Conservation (phyloP, 2,329 filamentous ascomycete genomes). For the Xylariales sp. region DNA sequence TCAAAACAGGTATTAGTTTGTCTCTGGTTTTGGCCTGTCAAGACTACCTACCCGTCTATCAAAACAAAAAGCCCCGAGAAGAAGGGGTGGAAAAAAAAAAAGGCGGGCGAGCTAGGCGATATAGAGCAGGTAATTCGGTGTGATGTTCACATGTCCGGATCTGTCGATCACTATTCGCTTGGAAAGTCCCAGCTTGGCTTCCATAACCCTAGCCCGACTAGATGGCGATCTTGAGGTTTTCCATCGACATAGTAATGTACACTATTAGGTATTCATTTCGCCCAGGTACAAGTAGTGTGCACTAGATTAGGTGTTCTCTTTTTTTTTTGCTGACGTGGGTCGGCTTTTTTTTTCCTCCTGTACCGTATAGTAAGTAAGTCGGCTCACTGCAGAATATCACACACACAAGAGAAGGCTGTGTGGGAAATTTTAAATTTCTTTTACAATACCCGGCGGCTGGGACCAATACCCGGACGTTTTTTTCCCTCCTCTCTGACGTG, state of each 20-base stretch:
- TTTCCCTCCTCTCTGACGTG: background rate
- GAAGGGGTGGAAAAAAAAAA: background rate
- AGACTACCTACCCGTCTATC: background rate
- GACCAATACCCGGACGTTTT: background rate
- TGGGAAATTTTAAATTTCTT: background rate
- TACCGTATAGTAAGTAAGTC: background rate
- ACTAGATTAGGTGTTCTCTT: background rate
- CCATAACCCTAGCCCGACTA: background rate
- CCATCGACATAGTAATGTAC: too few species aligned
- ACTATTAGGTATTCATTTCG: background rate
- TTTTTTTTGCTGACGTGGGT: slow-evolving; percentile 7
- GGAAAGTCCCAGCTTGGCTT: slow-evolving; percentile 9
- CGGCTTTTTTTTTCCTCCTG: background rate
- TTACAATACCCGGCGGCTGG: slow-evolving; percentile 5
- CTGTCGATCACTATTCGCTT: slow-evolving; percentile 24
- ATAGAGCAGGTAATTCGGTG: slow-evolving; percentile 29
- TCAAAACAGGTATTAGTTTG: background rate
- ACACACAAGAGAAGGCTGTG: background rate
- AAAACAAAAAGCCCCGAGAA: background rate
- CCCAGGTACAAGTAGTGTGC: background rate
- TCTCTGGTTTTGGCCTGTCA: background rate
- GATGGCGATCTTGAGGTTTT: background rate
- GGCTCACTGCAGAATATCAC: background rate
- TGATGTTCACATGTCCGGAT: background rate
- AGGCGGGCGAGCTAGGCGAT: slow-evolving; percentile 17